Conservation (phyloP, 768 basidiomycete species). For the Jaapia argillacea region DNA sequence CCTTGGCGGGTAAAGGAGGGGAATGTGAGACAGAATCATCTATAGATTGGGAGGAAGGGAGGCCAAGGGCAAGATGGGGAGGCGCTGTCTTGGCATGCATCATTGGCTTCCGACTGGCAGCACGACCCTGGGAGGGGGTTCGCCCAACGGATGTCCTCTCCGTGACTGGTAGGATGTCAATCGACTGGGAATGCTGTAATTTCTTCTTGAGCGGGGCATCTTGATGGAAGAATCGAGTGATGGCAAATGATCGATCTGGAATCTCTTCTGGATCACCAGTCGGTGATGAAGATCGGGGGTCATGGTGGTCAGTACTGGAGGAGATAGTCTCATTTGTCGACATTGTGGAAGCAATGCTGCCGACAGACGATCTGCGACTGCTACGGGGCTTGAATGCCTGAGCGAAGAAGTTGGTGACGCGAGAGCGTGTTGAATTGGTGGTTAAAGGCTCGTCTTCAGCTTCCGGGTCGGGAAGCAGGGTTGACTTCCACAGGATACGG, state of each 20-base stretch:
- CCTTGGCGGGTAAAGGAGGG: conserved; percentile 7
- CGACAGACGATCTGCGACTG: conserved; percentile 14
- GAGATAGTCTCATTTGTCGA: not conserved
- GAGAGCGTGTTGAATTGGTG: conserved; percentile 26
- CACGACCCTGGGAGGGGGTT: not conserved
- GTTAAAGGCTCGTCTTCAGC: conserved; percentile 26
- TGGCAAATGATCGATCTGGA: not conserved
- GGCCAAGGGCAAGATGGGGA: not conserved
- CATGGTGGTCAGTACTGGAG: not conserved
- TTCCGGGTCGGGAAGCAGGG: conserved; percentile 37
- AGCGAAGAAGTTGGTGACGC: conserved; percentile 45
- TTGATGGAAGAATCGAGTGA: not conserved
- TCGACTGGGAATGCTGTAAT: not conserved
- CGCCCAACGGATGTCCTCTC: not conserved
- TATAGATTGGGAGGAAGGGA: not conserved
- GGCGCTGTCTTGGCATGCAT: not conserved
- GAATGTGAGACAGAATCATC: too few relatives aligned
- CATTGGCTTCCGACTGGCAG: not conserved
- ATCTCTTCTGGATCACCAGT: not conserved
- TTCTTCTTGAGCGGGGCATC: not conserved
- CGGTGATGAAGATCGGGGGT: too few relatives aligned
- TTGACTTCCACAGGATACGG: conserved; percentile 76
- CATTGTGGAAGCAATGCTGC: conserved; percentile 10
- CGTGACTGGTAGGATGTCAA: not conserved
- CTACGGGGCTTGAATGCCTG: conserved; percentile 31